Evolutionary conservation across 164 flowering plant genomes (phyloP).

Genomic region (Paratinospora sagittata): DNA sequence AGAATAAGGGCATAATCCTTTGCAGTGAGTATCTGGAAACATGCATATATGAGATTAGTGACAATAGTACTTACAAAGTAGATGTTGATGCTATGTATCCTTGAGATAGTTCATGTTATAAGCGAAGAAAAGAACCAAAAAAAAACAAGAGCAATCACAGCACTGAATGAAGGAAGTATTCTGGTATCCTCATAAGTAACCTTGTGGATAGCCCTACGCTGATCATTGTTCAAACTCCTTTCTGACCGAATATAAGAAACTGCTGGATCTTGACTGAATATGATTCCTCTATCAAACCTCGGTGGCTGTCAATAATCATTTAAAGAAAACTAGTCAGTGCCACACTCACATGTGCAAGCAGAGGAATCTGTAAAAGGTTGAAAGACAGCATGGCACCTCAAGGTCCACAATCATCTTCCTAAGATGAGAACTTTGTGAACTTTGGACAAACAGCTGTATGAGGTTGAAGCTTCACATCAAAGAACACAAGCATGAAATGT

Average conservation of each 20-base stretch:
- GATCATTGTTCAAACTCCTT: conserved; percentile 83
- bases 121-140: conserved; percentile 9
- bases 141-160: conserved; percentile 4
- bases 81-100: neutral
- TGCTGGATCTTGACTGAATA: conserved; percentile 94
- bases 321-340: neutral
- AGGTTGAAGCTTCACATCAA: conserved; percentile 71
- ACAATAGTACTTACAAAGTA: conserved; percentile 1
- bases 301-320: conserved; percentile 52
- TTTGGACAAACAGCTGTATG: conserved; percentile 62
- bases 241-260: conserved; percentile 82
- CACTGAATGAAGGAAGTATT: neutral
- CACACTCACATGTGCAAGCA: neutral
- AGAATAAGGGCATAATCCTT: conserved; percentile 90
- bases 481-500: conserved; percentile 5
- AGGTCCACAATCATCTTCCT: conserved; percentile 88
- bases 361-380: neutral
- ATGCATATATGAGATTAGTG: conserved; percentile 13
- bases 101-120: neutral
- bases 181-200: conserved; percentile 19
- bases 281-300: conserved; percentile 80
- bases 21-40: conserved; percentile 84
- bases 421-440: conserved; percentile 46
- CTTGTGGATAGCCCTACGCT: conserved; percentile 84
- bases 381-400: conserved; percentile 45